Base-by-base conservation (phyloP, 495 filamentous ascomycete genomes). In the Physcia stellaris region DNA sequence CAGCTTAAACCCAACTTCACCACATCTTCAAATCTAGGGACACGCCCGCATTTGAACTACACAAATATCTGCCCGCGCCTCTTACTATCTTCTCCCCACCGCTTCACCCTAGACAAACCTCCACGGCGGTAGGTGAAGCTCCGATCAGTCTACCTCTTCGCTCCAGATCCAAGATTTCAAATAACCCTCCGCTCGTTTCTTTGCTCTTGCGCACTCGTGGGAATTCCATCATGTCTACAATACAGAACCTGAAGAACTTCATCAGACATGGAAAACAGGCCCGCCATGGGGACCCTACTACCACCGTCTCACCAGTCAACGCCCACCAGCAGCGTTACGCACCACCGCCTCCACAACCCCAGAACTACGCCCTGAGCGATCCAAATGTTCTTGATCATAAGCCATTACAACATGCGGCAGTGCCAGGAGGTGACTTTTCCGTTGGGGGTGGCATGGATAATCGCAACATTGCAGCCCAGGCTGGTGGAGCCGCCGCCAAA, bases 211-310 rank as follows among this genome's bases (percentile, higher is more conserved):
- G n/a, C n/a, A n/a, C n/a, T n/a, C n/a, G n/a, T n/a, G n/a, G n/a
- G 26, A 28, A 21, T 30, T 28, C 42, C 39, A 49, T 39, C 42
- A 84, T 84, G 79, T 80, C 79, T 52, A 84, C 83, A 37, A 85
- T 88, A 65, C 79, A 86, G 66, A 83, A 78, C 49, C 64, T 98
- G 40, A 94, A 98, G 63, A 98, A 95, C 61, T 88, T 98, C 61
- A 92, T 98, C 63, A 84, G 90, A 41, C 90, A 95, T 66, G 88
- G 86, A 71, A 95, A 95, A 65, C 86, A 94, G 66, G 88, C 86
- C 42, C 81, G 85, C 39, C 69, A 67, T 39, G 70, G 52, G 24
- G 75, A 83, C 40, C 68, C 79, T 21, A 82, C 79, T 6, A 80
- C 78, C 36, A 72, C 73, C 51, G 66, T 81, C 38, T 77, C 77